phyloP scores from a whole-genome alignment of 306 rosid species.

The Rosa persica region DNA sequence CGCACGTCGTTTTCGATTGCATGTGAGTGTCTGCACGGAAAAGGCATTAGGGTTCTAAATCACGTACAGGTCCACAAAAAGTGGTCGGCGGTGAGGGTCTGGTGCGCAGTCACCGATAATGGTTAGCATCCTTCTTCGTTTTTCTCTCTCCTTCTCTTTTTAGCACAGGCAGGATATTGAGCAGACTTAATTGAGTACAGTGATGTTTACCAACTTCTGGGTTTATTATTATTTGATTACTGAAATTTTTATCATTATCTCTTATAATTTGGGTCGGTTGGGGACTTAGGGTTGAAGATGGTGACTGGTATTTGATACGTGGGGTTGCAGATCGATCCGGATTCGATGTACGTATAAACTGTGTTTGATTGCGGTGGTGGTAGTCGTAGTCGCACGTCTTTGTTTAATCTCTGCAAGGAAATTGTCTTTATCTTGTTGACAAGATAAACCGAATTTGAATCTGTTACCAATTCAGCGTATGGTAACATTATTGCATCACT shows the following conservation, averaged over 20 bases:
- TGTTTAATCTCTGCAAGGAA: too few species aligned
- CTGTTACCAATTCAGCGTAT: too few species aligned
- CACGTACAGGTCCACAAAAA: not conserved
- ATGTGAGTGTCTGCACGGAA: not conserved
- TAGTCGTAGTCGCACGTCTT: not conserved
- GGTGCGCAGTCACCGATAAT: not conserved
- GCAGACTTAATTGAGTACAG: not conserved
- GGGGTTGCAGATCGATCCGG: not conserved
- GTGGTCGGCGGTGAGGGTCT: not conserved
- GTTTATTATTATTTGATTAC: not conserved
- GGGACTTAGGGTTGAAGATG: not conserved
- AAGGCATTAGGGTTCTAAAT: not conserved
- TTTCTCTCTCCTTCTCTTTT: not conserved
- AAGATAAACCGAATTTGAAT: too few species aligned
- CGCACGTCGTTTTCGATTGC: conserved; percentile 6
- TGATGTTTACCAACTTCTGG: not conserved
- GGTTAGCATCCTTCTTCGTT: not conserved
- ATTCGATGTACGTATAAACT: too few species aligned
- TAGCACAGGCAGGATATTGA: not conserved
- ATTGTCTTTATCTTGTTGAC: too few species aligned
- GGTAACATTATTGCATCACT: too few species aligned
- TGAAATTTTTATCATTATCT: not conserved
- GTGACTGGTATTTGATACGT: not conserved
- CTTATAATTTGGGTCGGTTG: not conserved
- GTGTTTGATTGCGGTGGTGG: not conserved